Evolutionary conservation across 2,329 filamentous ascomycete species (phyloP).

Genomic region (Fusarium sp.): DNA sequence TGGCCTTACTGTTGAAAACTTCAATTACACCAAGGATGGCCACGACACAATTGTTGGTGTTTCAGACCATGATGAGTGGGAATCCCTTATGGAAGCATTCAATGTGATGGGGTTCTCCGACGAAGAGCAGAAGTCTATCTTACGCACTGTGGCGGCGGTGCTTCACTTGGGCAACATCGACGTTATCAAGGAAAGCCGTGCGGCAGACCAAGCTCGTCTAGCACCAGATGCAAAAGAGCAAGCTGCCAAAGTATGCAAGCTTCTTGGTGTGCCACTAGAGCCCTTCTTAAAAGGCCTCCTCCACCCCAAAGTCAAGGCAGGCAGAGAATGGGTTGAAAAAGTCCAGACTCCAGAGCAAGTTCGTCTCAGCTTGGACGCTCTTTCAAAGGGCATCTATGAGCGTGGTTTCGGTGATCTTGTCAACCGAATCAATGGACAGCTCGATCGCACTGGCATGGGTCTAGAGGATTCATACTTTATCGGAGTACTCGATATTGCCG

Average conservation of each 20-base stretch:
- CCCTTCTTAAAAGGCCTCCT: conserved; percentile 89
- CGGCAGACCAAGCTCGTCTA: conserved; percentile 89
- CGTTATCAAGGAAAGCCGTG: conserved; percentile 89
- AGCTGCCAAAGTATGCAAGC: conserved; percentile 81
- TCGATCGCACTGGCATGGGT: conserved; percentile 86
- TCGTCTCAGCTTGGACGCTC: conserved; percentile 86
- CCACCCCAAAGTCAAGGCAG: conserved; percentile 94
- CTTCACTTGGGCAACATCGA: conserved; percentile 93
- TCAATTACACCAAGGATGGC: conserved; percentile 90
- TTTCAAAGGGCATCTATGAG: conserved; percentile 98
- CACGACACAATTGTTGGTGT: conserved; percentile 93
- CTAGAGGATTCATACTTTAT: conserved; percentile 95
- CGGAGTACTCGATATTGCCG: conserved; percentile 97
- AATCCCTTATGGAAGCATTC: conserved; percentile 89
- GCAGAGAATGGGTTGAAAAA: conserved; percentile 98
- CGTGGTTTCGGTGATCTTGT: conserved; percentile 95
- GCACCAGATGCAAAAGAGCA: conserved; percentile 79
- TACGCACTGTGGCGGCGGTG: conserved; percentile 90
- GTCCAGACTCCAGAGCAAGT: conserved; percentile 98
- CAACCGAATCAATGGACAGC: conserved; percentile 87
- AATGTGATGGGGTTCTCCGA: conserved; percentile 92
- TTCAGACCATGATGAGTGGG: conserved; percentile 93
- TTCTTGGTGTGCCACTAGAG: conserved; percentile 87
- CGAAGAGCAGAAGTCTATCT: conserved; percentile 83
- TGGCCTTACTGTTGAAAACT: conserved; percentile 82